Evolutionary conservation across 108 stramenopile genomes (phyloP), one percentile per base, ranked within the genome.

Genomic region (Stephanodiscus minutulus): DNA sequence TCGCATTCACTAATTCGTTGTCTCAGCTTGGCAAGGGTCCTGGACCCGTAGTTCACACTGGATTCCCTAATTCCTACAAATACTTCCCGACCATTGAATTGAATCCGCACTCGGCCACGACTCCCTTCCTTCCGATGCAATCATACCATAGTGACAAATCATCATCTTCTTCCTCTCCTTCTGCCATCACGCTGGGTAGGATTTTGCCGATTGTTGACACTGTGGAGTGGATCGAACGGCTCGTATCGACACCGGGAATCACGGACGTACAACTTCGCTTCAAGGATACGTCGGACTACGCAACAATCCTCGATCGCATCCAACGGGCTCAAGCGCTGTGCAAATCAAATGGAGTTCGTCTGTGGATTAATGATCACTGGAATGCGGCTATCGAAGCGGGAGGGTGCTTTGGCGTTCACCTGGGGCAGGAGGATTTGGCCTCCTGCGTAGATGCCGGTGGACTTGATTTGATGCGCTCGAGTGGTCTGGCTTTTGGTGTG

Each of bases 321-420:
- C 33, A 83, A 72, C 21, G 62, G 22, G 85, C 85, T 28, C 86
- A 88, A 71, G 52, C 65, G 12, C 39, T 84, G 18, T 95, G 96
- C 76, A 49, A 74, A 52, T 64, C 75, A 3, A 74, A 59, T 25
- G 83, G 81, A 7, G 87, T 89, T 24, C 84, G 94, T 24, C 79
- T 97, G 25, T 97, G 97, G 97, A 88, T 97, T 31, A 97, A 97
- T 75, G 97, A 97, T 58, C 73, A 85, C 72, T 96, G 95, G 93
- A 74, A 84, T 22, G 87, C 79, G 44, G 97, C 97, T 17, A 53
- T 95, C 1, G 68, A 87, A 64, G 80, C 90, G 18, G 81, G 78
- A 46, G 68, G 57, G 8, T 89, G 91, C 36, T 97, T 92, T 66
- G 97, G 97, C 18, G 90, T 94, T 57, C 97, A 97, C 67, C 69